Percentiles rank a stretch among this genome's conserved stretches.
phyloP scores from a whole-genome alignment of 1,139 yeast genomes.

The Kurtzmaniella quercitrusa region DNA sequence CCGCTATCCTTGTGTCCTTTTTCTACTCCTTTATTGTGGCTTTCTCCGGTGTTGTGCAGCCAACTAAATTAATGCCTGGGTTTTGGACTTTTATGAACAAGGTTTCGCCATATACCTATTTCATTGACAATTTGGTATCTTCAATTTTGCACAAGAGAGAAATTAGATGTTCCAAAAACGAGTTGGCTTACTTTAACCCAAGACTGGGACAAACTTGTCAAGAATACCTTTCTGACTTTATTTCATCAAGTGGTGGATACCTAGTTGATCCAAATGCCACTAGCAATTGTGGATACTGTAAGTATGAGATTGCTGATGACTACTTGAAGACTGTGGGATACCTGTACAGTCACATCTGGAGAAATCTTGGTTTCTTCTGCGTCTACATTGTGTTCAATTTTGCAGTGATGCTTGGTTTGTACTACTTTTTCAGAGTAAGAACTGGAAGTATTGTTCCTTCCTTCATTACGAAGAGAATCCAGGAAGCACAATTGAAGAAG shows the following conservation, averaged over 20 bases:
- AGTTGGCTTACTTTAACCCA: constrained; percentile 50
- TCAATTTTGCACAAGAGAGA: constrained; percentile 50
- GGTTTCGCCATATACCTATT: constrained; percentile 65
- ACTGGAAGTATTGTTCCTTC: constrained; percentile 7
- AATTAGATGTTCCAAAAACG: constrained; percentile 50
- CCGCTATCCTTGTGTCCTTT: constrained; percentile 52
- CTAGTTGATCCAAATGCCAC: constrained; percentile 50
- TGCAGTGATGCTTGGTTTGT: constrained; percentile 16
- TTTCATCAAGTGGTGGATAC: constrained; percentile 41
- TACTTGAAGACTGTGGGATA: constrained; percentile 44
- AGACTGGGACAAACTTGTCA: constrained; percentile 60
- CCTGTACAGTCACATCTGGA: constrained; percentile 50
- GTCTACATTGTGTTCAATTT: constrained; percentile 55
- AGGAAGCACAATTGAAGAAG: neutral
- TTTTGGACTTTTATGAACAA: constrained; percentile 67
- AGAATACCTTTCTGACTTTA: constrained; percentile 34
- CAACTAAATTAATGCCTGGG: constrained; percentile 53
- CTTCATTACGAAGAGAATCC: neutral
- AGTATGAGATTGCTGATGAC: constrained; percentile 48
- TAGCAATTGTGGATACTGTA: constrained; percentile 55
- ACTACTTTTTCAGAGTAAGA: constrained; percentile 18
- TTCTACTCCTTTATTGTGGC: constrained; percentile 50
- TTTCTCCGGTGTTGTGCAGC: constrained; percentile 65
- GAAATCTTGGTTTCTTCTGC: constrained; percentile 60
- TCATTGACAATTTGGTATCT: constrained; percentile 55